Evolutionary conservation across 1,139 yeast species (phyloP), one percentile per base, ranked within the genome.

Genomic region (Suhomyces bokatorum): DNA sequence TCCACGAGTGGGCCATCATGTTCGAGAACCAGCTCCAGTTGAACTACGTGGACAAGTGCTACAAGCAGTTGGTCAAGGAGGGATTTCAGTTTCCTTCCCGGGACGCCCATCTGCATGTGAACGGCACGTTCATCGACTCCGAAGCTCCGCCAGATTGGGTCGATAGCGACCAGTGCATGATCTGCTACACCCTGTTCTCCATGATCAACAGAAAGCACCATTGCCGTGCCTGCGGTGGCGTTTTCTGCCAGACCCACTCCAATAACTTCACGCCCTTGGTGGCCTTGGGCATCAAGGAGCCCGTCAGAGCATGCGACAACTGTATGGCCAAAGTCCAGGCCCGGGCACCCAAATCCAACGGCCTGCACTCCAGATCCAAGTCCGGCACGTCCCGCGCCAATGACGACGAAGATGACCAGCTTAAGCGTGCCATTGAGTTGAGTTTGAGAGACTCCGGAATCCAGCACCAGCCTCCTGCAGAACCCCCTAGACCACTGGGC

Each of bases 61-160:
- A 85, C 66, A 73, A 74, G 29, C 78, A 76, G 49, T 73, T 93
- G 48, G 70, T 75, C 46, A 68, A 70, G 39, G 86, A 82, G 46
- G 95, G 89, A 1, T 81, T 78, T 53, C 70, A 75, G 39, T 89
- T 91, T 57, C 96, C 96, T 10, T 70, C 73, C n/a, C 63, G 73
- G 14, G 68, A 77, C 40, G 44, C 32, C 27, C 31, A 27, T 30
- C 59, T 48, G 20, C 66, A 75, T 35, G 63, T 73, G 35, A 77
- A 74, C 37, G 63, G 74, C 38, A 71, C 67, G 16, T 81, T 90
- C 64, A 81, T 91, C 44, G 98, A 93, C 60, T 80, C 97, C 1
- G 87, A 84, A 49, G 91, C 93, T 5, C 97, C 99, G 3, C 99
- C 99, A 0, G 98, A 91, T 57, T 93, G 99, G 99, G 84, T 87